A percentile compares a stretch with the other conserved stretches of the same genome.
These are phyloP conservation scores for Penicillium alfredii DNA, from an alignment of 495 filamentous ascomycete genomes.

Conservation along the genomic window DNA sequence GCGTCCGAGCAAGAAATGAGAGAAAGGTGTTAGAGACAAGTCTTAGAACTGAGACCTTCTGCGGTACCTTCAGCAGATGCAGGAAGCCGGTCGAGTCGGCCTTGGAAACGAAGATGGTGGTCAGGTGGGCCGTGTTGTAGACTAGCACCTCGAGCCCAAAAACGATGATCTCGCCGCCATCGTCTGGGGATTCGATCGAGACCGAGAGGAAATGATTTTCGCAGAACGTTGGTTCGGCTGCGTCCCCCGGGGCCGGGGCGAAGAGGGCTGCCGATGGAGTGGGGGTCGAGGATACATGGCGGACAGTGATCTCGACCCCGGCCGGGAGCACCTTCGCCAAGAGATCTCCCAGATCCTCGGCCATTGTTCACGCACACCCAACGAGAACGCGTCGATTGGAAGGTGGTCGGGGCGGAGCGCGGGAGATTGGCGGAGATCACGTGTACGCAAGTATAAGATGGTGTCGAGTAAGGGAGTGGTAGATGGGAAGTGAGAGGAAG, in stretches of 20 bases:
- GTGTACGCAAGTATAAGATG: too few species aligned
- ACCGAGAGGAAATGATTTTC: slow-evolving; percentile 82
- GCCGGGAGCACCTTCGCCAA: slow-evolving; percentile 68
- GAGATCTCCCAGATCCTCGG: slow-evolving; percentile 39
- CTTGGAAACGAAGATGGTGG: slow-evolving; percentile 91
- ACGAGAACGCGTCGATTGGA: too few species aligned
- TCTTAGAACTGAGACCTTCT: slow-evolving; percentile 65
- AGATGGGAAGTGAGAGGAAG: too few species aligned
- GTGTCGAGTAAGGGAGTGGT: too few species aligned
- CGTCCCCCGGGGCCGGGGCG: slow-evolving; percentile 64
- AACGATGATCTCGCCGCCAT: slow-evolving; percentile 45
- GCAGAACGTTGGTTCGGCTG: slow-evolving; percentile 69
- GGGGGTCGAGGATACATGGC: slow-evolving; percentile 86
- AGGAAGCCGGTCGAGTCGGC: slow-evolving; percentile 93
- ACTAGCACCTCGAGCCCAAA: slow-evolving; percentile 61
- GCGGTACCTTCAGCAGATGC: slow-evolving; percentile 53
- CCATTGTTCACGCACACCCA: slow-evolving; percentile 20
- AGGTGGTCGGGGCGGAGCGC: too few species aligned
- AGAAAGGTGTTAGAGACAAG: slow-evolving; percentile 71
- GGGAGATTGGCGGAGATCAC: too few species aligned
- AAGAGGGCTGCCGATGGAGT: slow-evolving; percentile 66
- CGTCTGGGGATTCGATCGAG: slow-evolving; percentile 48
- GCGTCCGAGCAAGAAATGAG: slow-evolving; percentile 60
- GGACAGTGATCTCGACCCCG: slow-evolving; percentile 61
- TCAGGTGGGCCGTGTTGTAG: slow-evolving; percentile 69